Conservation (phyloP, 2,329 filamentous ascomycete species). For the Nigrospora sphaerica region DNA sequence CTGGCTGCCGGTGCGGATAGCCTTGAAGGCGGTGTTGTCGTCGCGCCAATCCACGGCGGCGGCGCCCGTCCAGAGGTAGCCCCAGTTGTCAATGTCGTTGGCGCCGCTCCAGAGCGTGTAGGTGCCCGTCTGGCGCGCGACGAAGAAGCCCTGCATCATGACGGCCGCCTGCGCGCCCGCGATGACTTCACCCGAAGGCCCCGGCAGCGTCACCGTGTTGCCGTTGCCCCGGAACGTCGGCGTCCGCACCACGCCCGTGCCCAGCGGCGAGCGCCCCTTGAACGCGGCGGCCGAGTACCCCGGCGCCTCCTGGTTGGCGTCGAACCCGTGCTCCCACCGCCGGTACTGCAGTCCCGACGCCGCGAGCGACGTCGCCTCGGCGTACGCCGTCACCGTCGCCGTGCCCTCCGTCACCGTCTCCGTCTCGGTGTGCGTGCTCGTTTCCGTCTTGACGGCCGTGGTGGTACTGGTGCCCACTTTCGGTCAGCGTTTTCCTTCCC, state of each 20-base stretch:
- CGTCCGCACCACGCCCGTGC: neutral
- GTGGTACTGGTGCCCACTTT: neutral
- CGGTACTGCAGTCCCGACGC: conserved; percentile 6
- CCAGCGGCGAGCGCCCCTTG: conserved; percentile 4
- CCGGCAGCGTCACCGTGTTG: conserved; percentile 1
- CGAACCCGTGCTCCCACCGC: conserved; percentile 6
- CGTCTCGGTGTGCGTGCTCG: conserved; percentile 1
- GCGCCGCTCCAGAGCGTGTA: conserved; percentile 3
- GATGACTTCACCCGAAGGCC: neutral
- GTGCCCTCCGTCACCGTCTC: neutral
- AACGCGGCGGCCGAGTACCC: conserved; percentile 6
- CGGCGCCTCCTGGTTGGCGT: neutral
- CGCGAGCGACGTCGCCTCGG: conserved; percentile 8
- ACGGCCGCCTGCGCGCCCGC: conserved; percentile 1
- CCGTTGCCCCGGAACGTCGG: conserved; percentile 1
- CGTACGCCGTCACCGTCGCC: conserved; percentile 4
- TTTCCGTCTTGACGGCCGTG: neutral
- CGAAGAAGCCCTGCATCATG: conserved; percentile 9
- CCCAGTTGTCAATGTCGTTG: conserved; percentile 8
- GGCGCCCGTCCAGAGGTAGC: conserved; percentile 9
- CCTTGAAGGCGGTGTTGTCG: conserved; percentile 7
- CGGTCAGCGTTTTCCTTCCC: neutral
- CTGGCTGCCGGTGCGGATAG: conserved; percentile 15
- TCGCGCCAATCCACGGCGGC: conserved; percentile 8
- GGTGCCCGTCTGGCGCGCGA: conserved; percentile 3